Evolutionary conservation across 176 grass and related monocot genomes (phyloP), one percentile per base, ranked within the genome.

Genomic region (Typha latifolia): DNA sequence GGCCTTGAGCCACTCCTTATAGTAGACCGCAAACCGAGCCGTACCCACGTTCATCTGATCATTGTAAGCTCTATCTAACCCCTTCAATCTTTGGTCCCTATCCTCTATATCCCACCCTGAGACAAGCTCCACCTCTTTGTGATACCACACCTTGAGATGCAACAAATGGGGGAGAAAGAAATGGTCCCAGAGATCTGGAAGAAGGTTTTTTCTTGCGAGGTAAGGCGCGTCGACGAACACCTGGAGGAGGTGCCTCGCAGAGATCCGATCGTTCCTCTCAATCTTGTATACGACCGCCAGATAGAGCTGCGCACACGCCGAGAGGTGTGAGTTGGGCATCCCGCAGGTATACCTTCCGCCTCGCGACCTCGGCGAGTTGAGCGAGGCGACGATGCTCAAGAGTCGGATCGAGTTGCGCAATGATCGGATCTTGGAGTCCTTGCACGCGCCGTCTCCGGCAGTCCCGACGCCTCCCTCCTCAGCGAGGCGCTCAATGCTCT

Each of bases 61-160:
- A 67, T 85, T 82, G 76, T 93, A 99, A 23, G 85, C 63, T 34
- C 67, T 86, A 76, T 82, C 80, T 67, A 99, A 64, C 21, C 27
- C 78, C 83, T 90, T 85, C 78, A 74, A 82, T 64, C 64, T 67
- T 52, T 66, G 77, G 69, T 77, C 63, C 61, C 76, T 74, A 48
- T 74, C 78, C 48, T 66, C 78, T n/a, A 34, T 67, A 34, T 86
- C 71, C 34, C 80, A 82, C 15, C 21, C 69, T 5, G 69, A 59
- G 31, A 79, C 71, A 53, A 87, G 80, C 61, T 93, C 81, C 31
- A 59, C 76, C 62, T 99, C 89, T 18, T 61, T 71, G 73, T 62
- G 68, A 70, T 93, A 81, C 94, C 94, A 99, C 15, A 99, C 84
- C 76, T 99, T 91, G 84, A 99, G 73, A 34, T 99, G 94, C 50